phyloP scores from a whole-genome alignment of 2,329 filamentous ascomycete genomes.

The Cadophora sp. region DNA sequence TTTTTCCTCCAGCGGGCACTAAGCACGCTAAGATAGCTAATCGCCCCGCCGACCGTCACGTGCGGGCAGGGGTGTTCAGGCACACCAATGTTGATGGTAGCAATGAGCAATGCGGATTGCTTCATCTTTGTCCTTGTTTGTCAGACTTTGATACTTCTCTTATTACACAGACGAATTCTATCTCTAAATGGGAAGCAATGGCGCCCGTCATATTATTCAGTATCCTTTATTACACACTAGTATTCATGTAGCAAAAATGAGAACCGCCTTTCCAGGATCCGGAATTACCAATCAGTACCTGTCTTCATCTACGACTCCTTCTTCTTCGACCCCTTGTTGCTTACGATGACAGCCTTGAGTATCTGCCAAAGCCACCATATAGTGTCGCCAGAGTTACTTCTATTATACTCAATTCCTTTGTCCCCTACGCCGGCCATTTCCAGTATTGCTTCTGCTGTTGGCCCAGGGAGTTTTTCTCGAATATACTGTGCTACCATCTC shows the following conservation, averaged over 20 bases:
- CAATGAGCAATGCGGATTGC: background rate
- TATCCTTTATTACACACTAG: no score
- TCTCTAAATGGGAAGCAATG: no score
- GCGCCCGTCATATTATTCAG: no score
- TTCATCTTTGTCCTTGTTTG: no score
- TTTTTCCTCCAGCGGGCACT: constrained; percentile 32
- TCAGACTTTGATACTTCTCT: no score
- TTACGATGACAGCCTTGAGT: constrained; percentile 46
- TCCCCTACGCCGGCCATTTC: constrained; percentile 57
- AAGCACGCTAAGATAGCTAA: constrained; percentile 38
- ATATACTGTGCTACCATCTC: constrained; percentile 61
- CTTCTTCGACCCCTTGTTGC: constrained; percentile 31
- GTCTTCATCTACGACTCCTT: background rate
- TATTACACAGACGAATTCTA: no score
- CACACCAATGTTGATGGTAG: background rate
- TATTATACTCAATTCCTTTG: constrained; percentile 51
- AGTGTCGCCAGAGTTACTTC: constrained; percentile 46
- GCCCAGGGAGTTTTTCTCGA: constrained; percentile 52
- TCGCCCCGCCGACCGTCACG: constrained; percentile 21
- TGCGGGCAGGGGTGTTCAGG: background rate
- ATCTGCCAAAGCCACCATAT: constrained; percentile 48
- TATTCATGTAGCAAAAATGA: no score
- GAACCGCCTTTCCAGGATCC: no score
- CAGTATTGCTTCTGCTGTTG: constrained; percentile 51
- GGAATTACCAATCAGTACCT: no score